Evolutionary conservation across 2,329 filamentous ascomycete genomes (phyloP).

Genomic region (Dothistroma septosporum): DNA sequence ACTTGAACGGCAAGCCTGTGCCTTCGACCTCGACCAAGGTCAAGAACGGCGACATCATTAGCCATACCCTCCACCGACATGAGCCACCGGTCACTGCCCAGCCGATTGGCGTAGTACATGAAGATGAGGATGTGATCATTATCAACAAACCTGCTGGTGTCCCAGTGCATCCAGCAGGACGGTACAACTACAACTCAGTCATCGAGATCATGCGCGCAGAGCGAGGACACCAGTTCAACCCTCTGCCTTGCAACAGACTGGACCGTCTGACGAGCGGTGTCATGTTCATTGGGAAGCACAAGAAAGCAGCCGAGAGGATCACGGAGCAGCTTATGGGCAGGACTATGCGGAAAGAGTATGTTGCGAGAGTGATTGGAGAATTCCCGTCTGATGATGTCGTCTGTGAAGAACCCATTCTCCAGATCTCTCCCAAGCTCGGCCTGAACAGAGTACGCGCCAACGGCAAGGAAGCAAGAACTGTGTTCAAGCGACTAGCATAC

Average conservation of each 20-base stretch:
- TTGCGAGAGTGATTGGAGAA: conserved; percentile 82
- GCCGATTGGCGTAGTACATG: conserved; percentile 77
- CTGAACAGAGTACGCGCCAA: conserved; percentile 91
- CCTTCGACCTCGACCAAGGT: conserved; percentile 64
- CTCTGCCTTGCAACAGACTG: conserved; percentile 81
- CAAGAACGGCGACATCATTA: conserved; percentile 85
- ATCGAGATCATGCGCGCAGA: conserved; percentile 89
- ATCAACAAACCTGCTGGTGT: conserved; percentile 96
- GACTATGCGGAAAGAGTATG: conserved; percentile 90
- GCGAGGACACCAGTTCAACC: conserved; percentile 54
- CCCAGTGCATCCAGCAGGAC: conserved; percentile 89
- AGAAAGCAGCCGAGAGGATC: conserved; percentile 72
- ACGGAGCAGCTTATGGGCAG: conserved; percentile 71
- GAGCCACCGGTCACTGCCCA: conserved; percentile 86
- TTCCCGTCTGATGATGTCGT: conserved; percentile 90
- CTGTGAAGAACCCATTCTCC: conserved; percentile 88
- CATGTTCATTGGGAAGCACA: conserved; percentile 94
- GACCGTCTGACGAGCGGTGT: conserved; percentile 92
- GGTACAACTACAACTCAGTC: conserved; percentile 93
- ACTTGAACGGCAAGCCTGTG: conserved; percentile 70
- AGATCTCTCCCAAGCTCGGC: conserved; percentile 91
- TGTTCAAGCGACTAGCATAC: conserved; percentile 90
- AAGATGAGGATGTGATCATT: conserved; percentile 89
- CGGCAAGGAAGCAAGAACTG: conserved; percentile 82
- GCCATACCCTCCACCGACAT: conserved; percentile 90